These are phyloP conservation scores for Arthrobotrys sphaeroides DNA, from an alignment of 2,329 filamentous ascomycete genomes.

Conservation along the genomic window DNA sequence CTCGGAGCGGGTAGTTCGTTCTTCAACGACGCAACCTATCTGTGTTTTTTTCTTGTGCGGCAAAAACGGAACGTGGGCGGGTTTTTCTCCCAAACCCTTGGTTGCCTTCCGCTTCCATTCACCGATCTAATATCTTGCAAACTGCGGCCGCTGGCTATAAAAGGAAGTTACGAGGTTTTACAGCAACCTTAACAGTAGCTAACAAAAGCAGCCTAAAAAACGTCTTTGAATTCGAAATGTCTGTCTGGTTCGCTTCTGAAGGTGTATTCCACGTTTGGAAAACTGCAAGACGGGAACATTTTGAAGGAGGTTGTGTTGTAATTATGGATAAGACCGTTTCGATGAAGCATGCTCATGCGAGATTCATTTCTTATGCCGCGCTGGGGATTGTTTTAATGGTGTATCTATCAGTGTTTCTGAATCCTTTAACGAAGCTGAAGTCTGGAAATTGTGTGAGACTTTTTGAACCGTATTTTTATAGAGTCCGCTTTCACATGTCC, in stretches of 20 bases:
- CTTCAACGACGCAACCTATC: neutral
- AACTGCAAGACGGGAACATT: slow-evolving; percentile 37
- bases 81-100: slow-evolving; percentile 26
- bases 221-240: neutral
- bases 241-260: neutral
- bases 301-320: slow-evolving; percentile 2
- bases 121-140: slow-evolving; percentile 21
- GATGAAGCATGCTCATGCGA: slow-evolving; percentile 1
- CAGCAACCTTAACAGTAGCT: slow-evolving; percentile 39
- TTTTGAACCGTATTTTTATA: too few species aligned
- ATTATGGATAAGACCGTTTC: neutral
- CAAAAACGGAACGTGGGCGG: neutral
- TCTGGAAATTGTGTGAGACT: too few species aligned
- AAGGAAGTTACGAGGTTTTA: slow-evolving; percentile 26
- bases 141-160: slow-evolving; percentile 10
- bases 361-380: neutral
- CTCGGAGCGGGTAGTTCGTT: neutral
- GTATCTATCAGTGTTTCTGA: neutral
- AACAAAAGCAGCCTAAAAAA: slow-evolving; percentile 24
- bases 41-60: slow-evolving; percentile 21
- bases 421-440: neutral
- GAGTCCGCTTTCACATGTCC: too few species aligned
- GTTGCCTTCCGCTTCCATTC: slow-evolving; percentile 52
- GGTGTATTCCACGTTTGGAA: slow-evolving; percentile 25
- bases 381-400: too few species aligned